Base-by-base conservation (phyloP, 352 stramenopile species). In the Elongisporangium prolatum region DNA sequence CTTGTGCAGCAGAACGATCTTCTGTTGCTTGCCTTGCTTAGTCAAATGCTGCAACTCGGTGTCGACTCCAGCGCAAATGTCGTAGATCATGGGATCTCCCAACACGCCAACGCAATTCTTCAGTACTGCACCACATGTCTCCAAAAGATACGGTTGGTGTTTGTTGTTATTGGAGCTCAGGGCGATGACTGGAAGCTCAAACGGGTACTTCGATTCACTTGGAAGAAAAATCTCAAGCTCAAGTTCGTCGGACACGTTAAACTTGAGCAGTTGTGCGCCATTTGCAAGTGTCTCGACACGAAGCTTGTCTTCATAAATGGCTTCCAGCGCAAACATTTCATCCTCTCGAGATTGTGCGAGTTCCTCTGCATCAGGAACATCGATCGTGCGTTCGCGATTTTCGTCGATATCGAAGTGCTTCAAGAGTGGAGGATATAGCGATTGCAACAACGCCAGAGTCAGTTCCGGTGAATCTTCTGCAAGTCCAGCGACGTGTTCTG, bases 271-370 rank as follows among this genome's bases (percentile, higher is more conserved):
- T 9, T 86, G 69, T 3, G 62, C 49, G 14, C 55, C 56, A 20
- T 70, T 62, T 3, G 65, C 70, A 3, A 82, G 50, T 14, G 51
- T 53, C 20, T 64, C 53, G 10, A 78, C 61, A 16, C 51, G 57
- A 2, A 92, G 57, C 53, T 78, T 88, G 56, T 95, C 78, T 48
- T 91, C 84, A 57, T 92, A 95, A 50, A 95, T 95, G 8, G 86
- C 77, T 59, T 93, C 84, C 3, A 95, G 56, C 13, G 80, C 86
- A 38, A 93, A 84, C 4, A 91, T 64, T 37, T 95, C 86, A 37
- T 95, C 80, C 54, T 89, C 74, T 3, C 80, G 83, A 61, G 77
- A 64, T 16, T 70, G 66, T 10, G 71, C 38, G 14, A 89, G 54
- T 50, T 92, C 84, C 2, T 84, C 76, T 0, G 68, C 53, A 49